A percentile compares a stretch with the other conserved stretches of the same genome.
phyloP scores from a whole-genome alignment of 768 basidiomycete genomes.

The Pleurotus tuber-regium region DNA sequence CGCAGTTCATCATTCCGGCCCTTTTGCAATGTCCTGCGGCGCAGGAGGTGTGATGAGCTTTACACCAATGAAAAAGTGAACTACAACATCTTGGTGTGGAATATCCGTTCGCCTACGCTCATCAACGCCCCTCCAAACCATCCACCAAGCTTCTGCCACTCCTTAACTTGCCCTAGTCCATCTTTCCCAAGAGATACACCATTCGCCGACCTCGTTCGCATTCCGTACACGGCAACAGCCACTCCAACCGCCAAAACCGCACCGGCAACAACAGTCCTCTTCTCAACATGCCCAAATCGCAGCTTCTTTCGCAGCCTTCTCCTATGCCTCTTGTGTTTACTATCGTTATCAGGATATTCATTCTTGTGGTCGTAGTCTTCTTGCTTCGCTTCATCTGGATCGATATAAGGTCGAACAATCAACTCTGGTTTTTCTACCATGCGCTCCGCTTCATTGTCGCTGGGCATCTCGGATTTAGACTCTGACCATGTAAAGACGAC shows the following conservation, averaged over 20 bases:
- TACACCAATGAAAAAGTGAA: too few species aligned
- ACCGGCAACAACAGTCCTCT: constrained; percentile 53
- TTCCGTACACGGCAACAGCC: constrained; percentile 61
- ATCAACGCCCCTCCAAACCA: constrained; percentile 27
- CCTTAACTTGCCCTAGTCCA: constrained; percentile 16
- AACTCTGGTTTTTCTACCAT: constrained; percentile 55
- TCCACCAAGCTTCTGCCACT: constrained; percentile 25
- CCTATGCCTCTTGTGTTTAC: constrained; percentile 20
- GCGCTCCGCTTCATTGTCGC: constrained; percentile 56
- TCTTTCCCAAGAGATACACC: constrained; percentile 16
- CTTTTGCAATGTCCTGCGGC: too few species aligned
- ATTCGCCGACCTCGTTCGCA: constrained; percentile 23
- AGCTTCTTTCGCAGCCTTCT: constrained; percentile 19
- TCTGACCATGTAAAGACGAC: constrained; percentile 75
- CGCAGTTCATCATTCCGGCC: too few species aligned
- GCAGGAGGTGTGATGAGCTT: too few species aligned
- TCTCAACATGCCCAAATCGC: constrained; percentile 26
- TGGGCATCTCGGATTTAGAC: constrained; percentile 35
- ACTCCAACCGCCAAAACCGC: constrained; percentile 70
- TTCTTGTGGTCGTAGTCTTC: too few species aligned
- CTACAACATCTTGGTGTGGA: background rate
- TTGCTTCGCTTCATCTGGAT: constrained; percentile 24
- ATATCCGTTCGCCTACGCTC: constrained; percentile 14
- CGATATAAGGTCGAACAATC: constrained; percentile 52
- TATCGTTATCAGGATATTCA: constrained; percentile 18